These are phyloP conservation scores for Colletotrichum simmondsii DNA, from an alignment of 2,329 filamentous ascomycete genomes.

Conservation along the genomic window DNA sequence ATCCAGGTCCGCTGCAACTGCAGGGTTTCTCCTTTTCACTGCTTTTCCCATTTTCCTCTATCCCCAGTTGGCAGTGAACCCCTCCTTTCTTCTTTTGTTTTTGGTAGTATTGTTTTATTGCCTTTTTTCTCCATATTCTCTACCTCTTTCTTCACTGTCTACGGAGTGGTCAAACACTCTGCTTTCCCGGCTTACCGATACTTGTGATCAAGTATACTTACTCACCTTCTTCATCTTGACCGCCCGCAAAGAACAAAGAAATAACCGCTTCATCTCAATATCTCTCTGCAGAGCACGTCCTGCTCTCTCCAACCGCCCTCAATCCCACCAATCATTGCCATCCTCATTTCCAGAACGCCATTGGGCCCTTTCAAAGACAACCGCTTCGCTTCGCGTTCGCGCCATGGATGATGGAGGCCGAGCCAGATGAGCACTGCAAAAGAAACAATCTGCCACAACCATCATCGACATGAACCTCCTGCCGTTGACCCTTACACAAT, in stretches of 20 bases:
- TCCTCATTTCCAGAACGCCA: neutral
- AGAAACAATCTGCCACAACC: neutral
- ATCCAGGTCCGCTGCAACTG: neutral
- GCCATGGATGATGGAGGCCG: neutral
- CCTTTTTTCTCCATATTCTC: neutral
- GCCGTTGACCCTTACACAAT: neutral
- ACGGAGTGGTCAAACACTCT: too few species aligned
- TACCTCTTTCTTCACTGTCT: too few species aligned
- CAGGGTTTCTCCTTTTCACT: constrained; percentile 24
- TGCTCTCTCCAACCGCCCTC: neutral
- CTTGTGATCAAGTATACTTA: neutral
- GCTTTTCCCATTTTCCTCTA: neutral
- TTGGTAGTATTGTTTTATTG: neutral
- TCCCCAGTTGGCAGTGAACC: too few species aligned
- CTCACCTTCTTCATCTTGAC: neutral
- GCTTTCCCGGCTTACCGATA: too few species aligned
- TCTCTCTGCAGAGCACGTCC: neutral
- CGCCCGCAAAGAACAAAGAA: neutral
- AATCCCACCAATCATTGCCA: neutral
- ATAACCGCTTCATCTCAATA: neutral
- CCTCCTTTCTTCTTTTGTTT: neutral
- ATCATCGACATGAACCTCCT: neutral
- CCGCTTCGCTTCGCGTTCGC: neutral
- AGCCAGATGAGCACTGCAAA: neutral
- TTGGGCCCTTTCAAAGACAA: neutral